These are phyloP conservation scores for Pyrus betulifolia DNA, from an alignment of 306 rosid genomes.

Conservation along the genomic window DNA sequence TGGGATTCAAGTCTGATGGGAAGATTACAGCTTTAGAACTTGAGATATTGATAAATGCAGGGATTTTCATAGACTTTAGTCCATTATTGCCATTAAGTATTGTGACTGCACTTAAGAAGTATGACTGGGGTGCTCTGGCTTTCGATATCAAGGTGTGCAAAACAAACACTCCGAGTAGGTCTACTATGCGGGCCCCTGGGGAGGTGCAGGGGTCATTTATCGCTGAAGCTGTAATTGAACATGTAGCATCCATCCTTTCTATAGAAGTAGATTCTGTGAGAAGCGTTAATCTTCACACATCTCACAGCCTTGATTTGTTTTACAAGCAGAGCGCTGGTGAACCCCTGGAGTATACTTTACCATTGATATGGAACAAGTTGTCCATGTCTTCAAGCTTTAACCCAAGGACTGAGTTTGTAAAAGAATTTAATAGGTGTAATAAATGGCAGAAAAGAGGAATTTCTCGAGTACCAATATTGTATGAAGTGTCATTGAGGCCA, in stretches of 20 bases:
- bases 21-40: conserved; percentile 77
- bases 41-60: conserved; percentile 70
- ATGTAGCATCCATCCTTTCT: conserved; percentile 69
- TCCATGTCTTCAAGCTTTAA: too few species aligned
- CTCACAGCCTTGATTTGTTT: conserved; percentile 53
- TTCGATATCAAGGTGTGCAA: conserved; percentile 78
- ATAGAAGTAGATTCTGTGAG: conserved; percentile 69
- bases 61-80: conserved; percentile 60
- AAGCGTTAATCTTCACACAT: conserved; percentile 62
- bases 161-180: conserved; percentile 71
- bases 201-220: conserved; percentile 83
- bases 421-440: too few species aligned
- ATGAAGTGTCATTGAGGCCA: too few species aligned
- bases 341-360: conserved; percentile 72
- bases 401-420: too few species aligned
- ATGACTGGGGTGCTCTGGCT: conserved; percentile 86
- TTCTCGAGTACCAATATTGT: too few species aligned
- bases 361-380: conserved; percentile 65
- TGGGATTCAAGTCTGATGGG: too few species aligned
- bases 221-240: conserved; percentile 82
- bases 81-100: conserved; percentile 45
- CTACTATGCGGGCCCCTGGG: conserved; percentile 94
- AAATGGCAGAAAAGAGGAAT: too few species aligned
- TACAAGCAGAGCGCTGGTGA: conserved; percentile 46
- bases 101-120: conserved; percentile 52